Base-by-base conservation (phyloP, 2,329 filamentous ascomycete species). In the Fusarium avenaceum region DNA sequence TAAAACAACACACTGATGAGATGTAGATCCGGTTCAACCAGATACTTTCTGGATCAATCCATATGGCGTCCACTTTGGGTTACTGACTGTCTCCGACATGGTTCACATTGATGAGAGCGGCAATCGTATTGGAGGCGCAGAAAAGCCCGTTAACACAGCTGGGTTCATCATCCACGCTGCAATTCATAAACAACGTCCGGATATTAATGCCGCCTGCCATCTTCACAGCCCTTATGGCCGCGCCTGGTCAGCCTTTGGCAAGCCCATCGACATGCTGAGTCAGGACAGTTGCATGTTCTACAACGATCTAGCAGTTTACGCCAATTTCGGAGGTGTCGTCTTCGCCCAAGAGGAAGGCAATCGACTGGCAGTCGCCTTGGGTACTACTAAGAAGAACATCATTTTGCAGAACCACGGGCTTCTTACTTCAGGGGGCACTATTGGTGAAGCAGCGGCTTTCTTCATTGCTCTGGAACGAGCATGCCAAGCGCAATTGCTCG, bases 371-470 rank as follows among this genome's bases (percentile, higher is more conserved):
- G 28, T 13, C 10, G 28, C 28, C 2, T 30, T 30, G 28, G 28
- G 28, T 5, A 13, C 28, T 30, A 30, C 28, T 3, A 30, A 30
- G 28, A 30, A 30, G 28, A 30, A 30, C 28, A 30, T 30, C 28
- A 30, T 30, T 13, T 30, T 30, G 28, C 28, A 30, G 28, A 30
- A 30, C 10, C 28, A 30, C 28, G 28, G 28, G 28, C 28, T 30
- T 5, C 28, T 30, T 13, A 30, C 28, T 30, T 30, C 28, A 30
- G 28, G 91, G 1, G 74, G 76, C 1, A 93, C 90, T 0, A 89
- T 93, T 4, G 90, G 91, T 65, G 90, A 92, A 77, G 90, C 90
- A 0, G 89, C 89, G 0, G 92, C 87, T 67, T 79, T 92, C 54
- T 92, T 92, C 74, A 87, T 87, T 4, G 78, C 88, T 6, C 82